Conservation (phyloP, 805 yeast genomes). For the Ogataea pignaliae region DNA sequence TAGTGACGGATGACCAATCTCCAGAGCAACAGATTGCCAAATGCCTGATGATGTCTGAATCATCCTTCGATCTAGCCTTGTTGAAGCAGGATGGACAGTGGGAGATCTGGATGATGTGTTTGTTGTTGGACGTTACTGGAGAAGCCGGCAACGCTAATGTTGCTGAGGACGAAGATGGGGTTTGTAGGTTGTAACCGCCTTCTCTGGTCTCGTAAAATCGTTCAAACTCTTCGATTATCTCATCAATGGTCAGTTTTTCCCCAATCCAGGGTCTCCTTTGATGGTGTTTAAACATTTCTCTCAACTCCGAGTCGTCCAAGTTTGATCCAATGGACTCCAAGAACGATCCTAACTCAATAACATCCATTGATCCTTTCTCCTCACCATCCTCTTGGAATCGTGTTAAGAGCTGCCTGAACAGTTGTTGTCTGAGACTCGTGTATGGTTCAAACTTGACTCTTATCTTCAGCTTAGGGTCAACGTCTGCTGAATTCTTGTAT, state of each 20-base stretch:
- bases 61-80: constrained; percentile 51
- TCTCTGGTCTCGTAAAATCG: constrained; percentile 28
- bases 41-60: constrained; percentile 76
- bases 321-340: constrained; percentile 62
- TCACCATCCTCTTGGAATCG: constrained; percentile 44
- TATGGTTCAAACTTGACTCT: constrained; percentile 67
- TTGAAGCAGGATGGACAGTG: constrained; percentile 78
- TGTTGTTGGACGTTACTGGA: neutral
- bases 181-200: neutral
- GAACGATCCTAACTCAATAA: constrained; percentile 59
- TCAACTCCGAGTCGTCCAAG: constrained; percentile 50
- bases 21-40: constrained; percentile 80
- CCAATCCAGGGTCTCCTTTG: constrained; percentile 50
- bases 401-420: constrained; percentile 60
- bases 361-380: constrained; percentile 41
- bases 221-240: constrained; percentile 46
- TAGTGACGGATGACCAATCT: constrained; percentile 67
- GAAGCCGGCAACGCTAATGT: neutral
- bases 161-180: neutral
- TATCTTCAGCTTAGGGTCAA: constrained; percentile 52
- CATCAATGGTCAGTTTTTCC: constrained; percentile 40
- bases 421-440: constrained; percentile 52
- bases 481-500: constrained; percentile 32
- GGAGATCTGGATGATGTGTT: constrained; percentile 52
- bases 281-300: constrained; percentile 44